Base-by-base conservation (phyloP, 169 alveolate genomes). In the Plasmodium gonderi region DNA sequence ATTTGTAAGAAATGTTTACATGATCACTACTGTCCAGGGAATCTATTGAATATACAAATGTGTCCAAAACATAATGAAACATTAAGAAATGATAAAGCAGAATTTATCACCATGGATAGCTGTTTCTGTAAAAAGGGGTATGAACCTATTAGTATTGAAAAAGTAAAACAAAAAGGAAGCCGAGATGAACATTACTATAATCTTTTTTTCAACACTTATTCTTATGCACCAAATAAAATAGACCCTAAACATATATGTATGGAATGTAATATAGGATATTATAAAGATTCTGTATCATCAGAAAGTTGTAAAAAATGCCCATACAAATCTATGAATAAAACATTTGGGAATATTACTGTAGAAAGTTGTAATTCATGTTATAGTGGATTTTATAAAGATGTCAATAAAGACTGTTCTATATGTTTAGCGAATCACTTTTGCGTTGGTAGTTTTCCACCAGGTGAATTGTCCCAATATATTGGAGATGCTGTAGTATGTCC, bases 401-500 rank as follows among this genome's bases (percentile, higher is more conserved):
- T 33, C 1, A 38, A 90, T 1, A 26, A 78, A 47, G 68, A 5
- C 11, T 90, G 94, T 45, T 69, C 91, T 44, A 36, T 7, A 44
- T 90, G 94, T 20, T 79, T 90, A 33, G 80, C 94, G 8, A 78
- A 96, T 74, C 97, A 95, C 89, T 95, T 95, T 67, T 96, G 98
- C 75, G 97, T 96, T 9, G 98, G 98, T 3, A 95, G 96, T 3
- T 94, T 74, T 20, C 91, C 96, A 17, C 45, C 83, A n/a, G 87
- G 79, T n/a, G 93, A 77, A 33, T 51, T 95, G 64, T 38, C 38
- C 20, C 92, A 69, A 64, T 89, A 94, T 91, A 85, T 83, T 17
- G 97, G 96, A 11, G 95, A 95, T 54, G 96, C 95, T 65, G 77
- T 90, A 31, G 65, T 79, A 65, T 96, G 98, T 65, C 96, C 96